These are phyloP conservation scores for Paramecium sexaurelia DNA, from an alignment of 73 alveolate species.

Conservation along the genomic window DNA sequence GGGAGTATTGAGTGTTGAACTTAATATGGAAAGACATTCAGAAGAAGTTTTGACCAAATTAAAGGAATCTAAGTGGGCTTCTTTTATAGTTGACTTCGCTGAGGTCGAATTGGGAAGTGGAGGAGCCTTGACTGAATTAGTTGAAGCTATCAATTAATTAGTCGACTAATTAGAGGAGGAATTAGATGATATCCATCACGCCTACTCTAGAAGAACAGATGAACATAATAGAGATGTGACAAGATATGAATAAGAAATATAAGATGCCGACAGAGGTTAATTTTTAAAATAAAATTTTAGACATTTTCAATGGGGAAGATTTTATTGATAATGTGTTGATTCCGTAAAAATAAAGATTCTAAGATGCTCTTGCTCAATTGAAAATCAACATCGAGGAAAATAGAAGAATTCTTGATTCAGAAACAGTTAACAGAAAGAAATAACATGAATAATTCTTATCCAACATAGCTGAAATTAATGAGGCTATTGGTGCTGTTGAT, in stretches of 20 bases:
- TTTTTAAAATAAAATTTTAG: not conserved
- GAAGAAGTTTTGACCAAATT: not conserved
- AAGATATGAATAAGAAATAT: slow-evolving; percentile 49
- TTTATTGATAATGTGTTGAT: slow-evolving; percentile 28
- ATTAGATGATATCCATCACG: not conserved
- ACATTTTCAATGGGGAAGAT: slow-evolving; percentile 50
- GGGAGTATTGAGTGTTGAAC: slow-evolving; percentile 34
- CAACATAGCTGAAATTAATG: slow-evolving; percentile 35
- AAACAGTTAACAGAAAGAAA: slow-evolving; percentile 39
- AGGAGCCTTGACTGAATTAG: slow-evolving; percentile 29
- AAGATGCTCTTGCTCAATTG: slow-evolving; percentile 49
- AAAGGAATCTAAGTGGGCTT: slow-evolving; percentile 45
- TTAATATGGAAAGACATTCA: slow-evolving; percentile 32
- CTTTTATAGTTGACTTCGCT: slow-evolving; percentile 29
- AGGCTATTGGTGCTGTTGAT: slow-evolving; percentile 57
- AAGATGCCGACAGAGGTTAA: slow-evolving; percentile 51
- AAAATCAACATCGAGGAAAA: slow-evolving; percentile 43
- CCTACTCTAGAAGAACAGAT: slow-evolving; percentile 54
- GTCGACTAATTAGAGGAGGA: slow-evolving; percentile 43
- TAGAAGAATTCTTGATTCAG: slow-evolving; percentile 28
- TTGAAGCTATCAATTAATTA: slow-evolving; percentile 25
- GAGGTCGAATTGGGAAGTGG: slow-evolving; percentile 31
- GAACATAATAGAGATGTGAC: slow-evolving; percentile 60
- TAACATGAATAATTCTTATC: slow-evolving; percentile 13
- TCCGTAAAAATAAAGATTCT: slow-evolving; percentile 48